Evolutionary conservation across 306 rosid species (phyloP).

Genomic region (Rosa multiflora): DNA sequence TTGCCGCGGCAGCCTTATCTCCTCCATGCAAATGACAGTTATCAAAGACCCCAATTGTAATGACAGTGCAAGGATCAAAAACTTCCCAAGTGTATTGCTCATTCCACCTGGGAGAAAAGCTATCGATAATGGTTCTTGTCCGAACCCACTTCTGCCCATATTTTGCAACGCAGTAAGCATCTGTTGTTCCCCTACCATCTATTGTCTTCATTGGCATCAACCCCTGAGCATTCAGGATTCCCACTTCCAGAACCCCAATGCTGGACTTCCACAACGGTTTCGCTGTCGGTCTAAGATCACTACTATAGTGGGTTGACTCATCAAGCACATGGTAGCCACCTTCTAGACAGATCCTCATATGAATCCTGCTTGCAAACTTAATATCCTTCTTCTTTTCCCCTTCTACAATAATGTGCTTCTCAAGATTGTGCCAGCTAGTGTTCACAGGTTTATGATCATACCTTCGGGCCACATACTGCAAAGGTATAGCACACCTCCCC

Average conservation of each 20-base stretch:
- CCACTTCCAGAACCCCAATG: constrained; percentile 89
- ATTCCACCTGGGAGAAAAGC: constrained; percentile 88
- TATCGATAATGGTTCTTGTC: constrained; percentile 94
- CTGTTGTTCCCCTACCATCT: constrained; percentile 84
- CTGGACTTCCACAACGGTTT: constrained; percentile 81
- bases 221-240: constrained; percentile 86
- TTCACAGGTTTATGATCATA: constrained; percentile 85
- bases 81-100: constrained; percentile 99
- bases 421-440: constrained; percentile 77
- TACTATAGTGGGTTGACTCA: constrained; percentile 95
- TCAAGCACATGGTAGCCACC: constrained; percentile 96
- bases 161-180: constrained; percentile 95
- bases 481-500: constrained; percentile 65
- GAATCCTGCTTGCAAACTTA: constrained; percentile 90
- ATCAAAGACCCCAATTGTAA: constrained; percentile 93
- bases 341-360: constrained; percentile 87
- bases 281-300: constrained; percentile 96
- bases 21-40: constrained; percentile 92
- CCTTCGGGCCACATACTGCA: constrained; percentile 61
- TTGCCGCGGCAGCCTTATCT: constrained; percentile 65
- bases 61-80: constrained; percentile 91
- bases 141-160: constrained; percentile 98
- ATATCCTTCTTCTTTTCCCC: constrained; percentile 93
- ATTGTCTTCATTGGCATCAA: constrained; percentile 91
- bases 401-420: constrained; percentile 63